Evolutionary conservation across 148 eudicot genomes (phyloP), one percentile per base, ranked within the genome.

Genomic region (Persicaria tinctoria): DNA sequence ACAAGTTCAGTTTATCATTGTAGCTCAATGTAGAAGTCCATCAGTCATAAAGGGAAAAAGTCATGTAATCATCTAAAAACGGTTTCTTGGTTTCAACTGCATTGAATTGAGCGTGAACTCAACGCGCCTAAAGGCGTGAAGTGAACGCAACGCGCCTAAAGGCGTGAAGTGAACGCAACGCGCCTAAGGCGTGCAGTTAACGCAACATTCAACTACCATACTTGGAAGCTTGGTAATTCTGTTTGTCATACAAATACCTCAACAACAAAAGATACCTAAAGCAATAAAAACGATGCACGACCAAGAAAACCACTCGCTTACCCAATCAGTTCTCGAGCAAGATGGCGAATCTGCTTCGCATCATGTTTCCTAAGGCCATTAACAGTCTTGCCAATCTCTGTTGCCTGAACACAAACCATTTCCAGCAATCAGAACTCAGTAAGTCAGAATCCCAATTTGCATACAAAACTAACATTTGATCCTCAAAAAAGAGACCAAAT

Each of bases 361-460:
- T 75, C 76, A 83, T 89, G 96, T 78, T 80, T 92, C 74, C 87
- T 79, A 11, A 95, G 84, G 78, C 70, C 72, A 76, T 85, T 90
- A 54, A 92, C 98, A 69, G 92, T 82, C 83, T 87, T 92, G 64
- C 98, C 98, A 79, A 95, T 95, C 84, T 92, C 93, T 0, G 98
- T 92, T 60, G 84, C 84, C 98, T 95, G 89, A 81, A 82, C 41
- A 46, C 53, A 76, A 77, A 82, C 63, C 23, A 68, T 7, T 51
- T 9, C 44, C 17, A 66, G 45, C 56, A 76, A 57, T 27, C 32
- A 11, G 76, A 79, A 8, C 62, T 8, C 32, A 10, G 57, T 76
- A 57, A 54, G 38, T 51, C 47, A 78, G 6, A 73, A 17, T 10
- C 54, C 6, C 62, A 68, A 17, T n/a, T 53, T 45, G 69, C 20